phyloP scores from a whole-genome alignment of 345 rosid species.

The Eucalyptus coolabah region DNA sequence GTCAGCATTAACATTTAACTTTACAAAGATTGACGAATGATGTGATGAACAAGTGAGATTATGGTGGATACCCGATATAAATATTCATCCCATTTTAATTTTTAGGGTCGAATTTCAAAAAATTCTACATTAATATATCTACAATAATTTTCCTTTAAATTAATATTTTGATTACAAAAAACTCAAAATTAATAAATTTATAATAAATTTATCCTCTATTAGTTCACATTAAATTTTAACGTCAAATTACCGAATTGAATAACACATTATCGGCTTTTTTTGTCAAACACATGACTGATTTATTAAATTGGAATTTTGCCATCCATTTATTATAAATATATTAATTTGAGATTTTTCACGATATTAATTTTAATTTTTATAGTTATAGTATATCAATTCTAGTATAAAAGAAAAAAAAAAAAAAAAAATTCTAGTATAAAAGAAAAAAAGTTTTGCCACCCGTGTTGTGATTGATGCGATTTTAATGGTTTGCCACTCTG shows the following conservation, averaged over 20 bases:
- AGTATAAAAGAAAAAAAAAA: too few species aligned
- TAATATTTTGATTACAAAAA: rapidly evolving
- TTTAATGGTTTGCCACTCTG: neutral
- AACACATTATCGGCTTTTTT: too few species aligned
- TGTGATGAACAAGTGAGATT: neutral
- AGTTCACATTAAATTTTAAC: too few species aligned
- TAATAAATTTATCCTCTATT: rapidly evolving
- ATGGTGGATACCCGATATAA: neutral
- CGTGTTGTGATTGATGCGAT: neutral
- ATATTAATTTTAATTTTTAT: too few species aligned
- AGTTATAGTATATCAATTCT: neutral
- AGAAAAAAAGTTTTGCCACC: neutral
- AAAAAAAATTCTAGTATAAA: neutral
- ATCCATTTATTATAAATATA: too few species aligned
- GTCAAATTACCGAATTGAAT: rapidly evolving
- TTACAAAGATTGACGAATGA: neutral
- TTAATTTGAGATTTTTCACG: rapidly evolving
- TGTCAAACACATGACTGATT: too few species aligned
- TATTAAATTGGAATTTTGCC: too few species aligned
- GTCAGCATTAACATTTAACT: neutral
- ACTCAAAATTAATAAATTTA: rapidly evolving
- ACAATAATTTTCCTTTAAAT: rapidly evolving
- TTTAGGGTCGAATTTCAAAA: rapidly evolving
- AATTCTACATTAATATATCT: rapidly evolving
- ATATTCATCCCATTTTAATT: too few species aligned